These are phyloP conservation scores for Lachancea kluyveri DNA, from an alignment of 805 yeast genomes.

Conservation along the genomic window DNA sequence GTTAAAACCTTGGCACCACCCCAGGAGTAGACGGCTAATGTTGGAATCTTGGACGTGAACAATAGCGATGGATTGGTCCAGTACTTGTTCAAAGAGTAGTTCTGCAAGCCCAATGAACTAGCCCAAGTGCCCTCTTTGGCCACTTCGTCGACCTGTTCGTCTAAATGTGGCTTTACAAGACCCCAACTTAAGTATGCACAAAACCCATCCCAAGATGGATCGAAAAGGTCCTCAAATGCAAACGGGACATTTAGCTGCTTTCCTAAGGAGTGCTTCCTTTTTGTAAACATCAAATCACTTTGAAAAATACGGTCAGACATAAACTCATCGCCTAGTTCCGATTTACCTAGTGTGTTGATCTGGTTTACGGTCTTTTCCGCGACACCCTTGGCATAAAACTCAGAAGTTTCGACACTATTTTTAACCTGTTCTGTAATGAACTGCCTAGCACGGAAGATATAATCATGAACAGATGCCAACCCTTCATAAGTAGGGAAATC, in stretches of 20 bases:
- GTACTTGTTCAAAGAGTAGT: constrained; percentile 22
- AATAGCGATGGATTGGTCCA: constrained; percentile 29
- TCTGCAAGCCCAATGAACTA: constrained; percentile 16
- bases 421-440: constrained; percentile 62
- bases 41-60: constrained; percentile 30
- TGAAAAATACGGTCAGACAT: constrained; percentile 56
- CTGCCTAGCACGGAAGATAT: constrained; percentile 62
- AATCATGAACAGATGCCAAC: constrained; percentile 55
- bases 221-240: constrained; percentile 69
- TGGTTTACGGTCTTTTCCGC: constrained; percentile 58
- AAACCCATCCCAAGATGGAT: constrained; percentile 63
- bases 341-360: constrained; percentile 57
- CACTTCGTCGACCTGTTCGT: constrained; percentile 3
- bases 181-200: constrained; percentile 32
- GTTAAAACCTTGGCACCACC: constrained; percentile 37
- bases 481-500: constrained; percentile 51
- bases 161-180: constrained; percentile 25
- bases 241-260: constrained; percentile 55
- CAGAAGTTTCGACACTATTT: constrained; percentile 57
- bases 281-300: constrained; percentile 76
- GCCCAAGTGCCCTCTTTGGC: constrained; percentile 6
- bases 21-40: constrained; percentile 29
- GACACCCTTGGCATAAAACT: constrained; percentile 54
- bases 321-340: constrained; percentile 56
- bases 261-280: constrained; percentile 55